Base-by-base conservation (phyloP, 106 monocot species). In the Allium cepa region DNA sequence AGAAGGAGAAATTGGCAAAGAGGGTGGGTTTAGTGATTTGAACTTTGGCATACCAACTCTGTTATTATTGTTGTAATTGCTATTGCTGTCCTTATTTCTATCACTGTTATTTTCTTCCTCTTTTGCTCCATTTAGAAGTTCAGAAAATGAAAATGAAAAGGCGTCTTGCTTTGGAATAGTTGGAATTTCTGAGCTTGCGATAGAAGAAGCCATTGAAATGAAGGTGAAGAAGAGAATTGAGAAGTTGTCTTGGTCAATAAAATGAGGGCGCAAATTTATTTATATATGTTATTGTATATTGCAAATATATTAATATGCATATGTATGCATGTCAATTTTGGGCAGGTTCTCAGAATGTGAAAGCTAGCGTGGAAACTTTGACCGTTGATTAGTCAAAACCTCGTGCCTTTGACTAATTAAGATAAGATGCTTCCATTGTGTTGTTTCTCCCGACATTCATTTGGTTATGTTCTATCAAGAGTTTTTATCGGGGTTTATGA, bases 1-100 rank as follows among this genome's bases (percentile, higher is more conserved):
- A 22, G 73, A 59, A 18, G 76, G 83, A 7, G 85, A 84, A 49
- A 90, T 72, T 3, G 94, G 91, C 10, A 92, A 60, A 8, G 85
- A 84, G n/a, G 85, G 88, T 10, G 84, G 90, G 17, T 75, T 69
- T 4, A 71, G 26, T 8, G 91, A 86, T 69, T 85, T 92, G 75
- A 92, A 96, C 82, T 86, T 96, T 10, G 90, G 83, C 13, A 79
- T 67, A 1, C 86, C 82, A 11, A 63, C 59, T 12, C 67, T 63
- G 10, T 69, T 18, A 6, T 22, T 8, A n/a, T 50, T 12, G n/a
- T 1, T 55, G 11, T 60, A 10, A 18, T 49, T 17, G 15, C 15
- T 10, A 8, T 16, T 45, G 7, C 46, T 52, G 8, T 17, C 14
- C 3, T 46, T 17, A 10, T 4, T 26, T 0, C 8, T 59, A 8